Conservation (phyloP, 768 basidiomycete genomes). For the Lactifluus rugatus region DNA sequence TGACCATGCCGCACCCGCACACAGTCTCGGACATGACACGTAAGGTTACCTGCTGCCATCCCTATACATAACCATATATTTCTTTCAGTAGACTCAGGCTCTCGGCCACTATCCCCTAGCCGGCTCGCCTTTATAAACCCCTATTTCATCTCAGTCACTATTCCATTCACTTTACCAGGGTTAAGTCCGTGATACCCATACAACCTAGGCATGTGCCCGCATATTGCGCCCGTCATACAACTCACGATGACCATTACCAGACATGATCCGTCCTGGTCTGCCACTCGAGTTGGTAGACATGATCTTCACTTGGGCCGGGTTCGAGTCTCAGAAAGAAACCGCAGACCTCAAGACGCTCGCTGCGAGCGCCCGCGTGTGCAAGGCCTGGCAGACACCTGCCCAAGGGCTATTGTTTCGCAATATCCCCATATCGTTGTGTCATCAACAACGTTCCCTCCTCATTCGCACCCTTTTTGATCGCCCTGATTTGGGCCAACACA, state of each 20-base stretch:
- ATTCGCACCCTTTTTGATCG: neutral
- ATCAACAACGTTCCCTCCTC: neutral
- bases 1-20: too few relatives aligned
- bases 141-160: neutral
- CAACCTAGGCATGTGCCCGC: neutral
- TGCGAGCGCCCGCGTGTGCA: conserved; percentile 12
- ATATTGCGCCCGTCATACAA: neutral
- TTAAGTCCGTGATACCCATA: too few relatives aligned
- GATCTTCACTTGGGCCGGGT: conserved; percentile 10
- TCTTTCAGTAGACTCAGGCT: too few relatives aligned
- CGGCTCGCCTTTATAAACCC: too few relatives aligned
- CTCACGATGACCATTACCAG: neutral
- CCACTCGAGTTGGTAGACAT: conserved; percentile 13
- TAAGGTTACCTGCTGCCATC: too few relatives aligned
- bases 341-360: conserved; percentile 6
- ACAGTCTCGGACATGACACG: too few relatives aligned
- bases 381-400: conserved; percentile 7
- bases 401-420: conserved; percentile 10
- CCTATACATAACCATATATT: too few relatives aligned
- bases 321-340: neutral
- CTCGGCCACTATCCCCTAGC: too few relatives aligned
- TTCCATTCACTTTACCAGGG: neutral
- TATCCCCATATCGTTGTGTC: conserved; percentile 11
- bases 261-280: neutral
- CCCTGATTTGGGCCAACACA: conserved; percentile 10